Conservation (phyloP, 2,329 filamentous ascomycete genomes). For the Pseudogymnoascus sp. region DNA sequence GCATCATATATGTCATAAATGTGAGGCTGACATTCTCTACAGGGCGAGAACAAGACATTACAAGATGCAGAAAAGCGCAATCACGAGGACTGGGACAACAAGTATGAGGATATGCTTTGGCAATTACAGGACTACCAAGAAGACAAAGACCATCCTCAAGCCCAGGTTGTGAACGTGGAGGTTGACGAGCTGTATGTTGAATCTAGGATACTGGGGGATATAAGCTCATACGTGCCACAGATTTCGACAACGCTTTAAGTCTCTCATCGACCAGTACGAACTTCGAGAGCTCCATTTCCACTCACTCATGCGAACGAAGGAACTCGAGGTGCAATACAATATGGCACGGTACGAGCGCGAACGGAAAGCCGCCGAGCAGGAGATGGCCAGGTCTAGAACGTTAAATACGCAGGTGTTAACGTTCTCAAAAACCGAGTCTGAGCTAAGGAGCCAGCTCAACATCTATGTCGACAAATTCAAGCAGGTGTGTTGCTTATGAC, state of each 20-base stretch:
- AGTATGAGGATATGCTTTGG: constrained; percentile 69
- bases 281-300: constrained; percentile 91
- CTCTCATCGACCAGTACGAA: constrained; percentile 94
- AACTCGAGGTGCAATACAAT: constrained; percentile 89
- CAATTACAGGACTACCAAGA: constrained; percentile 85
- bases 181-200: constrained; percentile 73
- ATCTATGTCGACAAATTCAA: constrained; percentile 99
- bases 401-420: constrained; percentile 87
- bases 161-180: constrained; percentile 74
- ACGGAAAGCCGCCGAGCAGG: constrained; percentile 76
- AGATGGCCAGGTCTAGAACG: constrained; percentile 70
- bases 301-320: constrained; percentile 83
- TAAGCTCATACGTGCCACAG: constrained; percentile 44
- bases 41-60: constrained; percentile 89
- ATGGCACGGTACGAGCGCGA: constrained; percentile 83
- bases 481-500: constrained; percentile 58
- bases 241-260: constrained; percentile 82
- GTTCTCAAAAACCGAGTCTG: constrained; percentile 91
- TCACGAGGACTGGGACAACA: constrained; percentile 74
- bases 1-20: constrained; percentile 11
- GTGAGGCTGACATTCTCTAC: constrained; percentile 13
- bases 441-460: constrained; percentile 89
- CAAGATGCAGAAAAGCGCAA: constrained; percentile 79
- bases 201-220: constrained; percentile 9
- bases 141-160: constrained; percentile 74